phyloP scores from a whole-genome alignment of 192 early-diverging fungal genomes.

The Chytriomyces confervae region DNA sequence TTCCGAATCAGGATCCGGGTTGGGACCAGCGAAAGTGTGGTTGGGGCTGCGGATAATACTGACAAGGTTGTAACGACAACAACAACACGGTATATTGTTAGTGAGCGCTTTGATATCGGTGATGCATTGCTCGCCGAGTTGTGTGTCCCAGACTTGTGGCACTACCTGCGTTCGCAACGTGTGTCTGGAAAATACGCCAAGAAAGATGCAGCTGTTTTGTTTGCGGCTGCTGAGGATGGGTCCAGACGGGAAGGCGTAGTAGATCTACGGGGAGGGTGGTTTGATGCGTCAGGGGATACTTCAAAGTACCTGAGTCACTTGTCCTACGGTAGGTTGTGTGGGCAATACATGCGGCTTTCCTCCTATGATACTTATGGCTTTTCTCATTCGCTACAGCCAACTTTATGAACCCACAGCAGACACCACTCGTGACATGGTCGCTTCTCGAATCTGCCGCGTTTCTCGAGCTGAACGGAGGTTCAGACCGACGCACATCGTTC shows the following conservation, averaged over 20 bases:
- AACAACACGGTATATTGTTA: background rate
- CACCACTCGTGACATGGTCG: conserved; percentile 12
- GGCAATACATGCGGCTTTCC: background rate
- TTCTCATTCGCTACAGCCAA: conserved; percentile 1
- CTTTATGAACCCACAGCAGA: conserved; percentile 36
- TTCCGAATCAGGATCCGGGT: conserved; percentile 7
- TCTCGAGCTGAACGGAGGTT: background rate
- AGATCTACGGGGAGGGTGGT: conserved; percentile 17
- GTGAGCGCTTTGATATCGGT: conserved; percentile 24
- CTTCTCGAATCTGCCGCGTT: conserved; percentile 11
- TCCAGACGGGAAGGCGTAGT: background rate
- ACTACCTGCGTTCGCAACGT: conserved; percentile 17
- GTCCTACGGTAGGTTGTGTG: conserved; percentile 16
- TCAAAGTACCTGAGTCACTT: conserved; percentile 22
- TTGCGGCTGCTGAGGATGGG: conserved; percentile 3
- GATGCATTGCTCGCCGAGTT: conserved; percentile 1
- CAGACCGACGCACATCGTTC: conserved; percentile 20
- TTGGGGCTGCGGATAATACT: background rate
- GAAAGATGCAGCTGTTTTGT: conserved; percentile 6
- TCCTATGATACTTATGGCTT: background rate
- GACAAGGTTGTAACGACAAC: conserved; percentile 3
- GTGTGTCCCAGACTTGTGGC: conserved; percentile 8
- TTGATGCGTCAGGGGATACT: conserved; percentile 14
- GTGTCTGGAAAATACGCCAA: conserved; percentile 2
- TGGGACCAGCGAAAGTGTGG: background rate